These are phyloP conservation scores for Cryphonectria nitschkei DNA, from an alignment of 2,329 filamentous ascomycete species.

Conservation along the genomic window DNA sequence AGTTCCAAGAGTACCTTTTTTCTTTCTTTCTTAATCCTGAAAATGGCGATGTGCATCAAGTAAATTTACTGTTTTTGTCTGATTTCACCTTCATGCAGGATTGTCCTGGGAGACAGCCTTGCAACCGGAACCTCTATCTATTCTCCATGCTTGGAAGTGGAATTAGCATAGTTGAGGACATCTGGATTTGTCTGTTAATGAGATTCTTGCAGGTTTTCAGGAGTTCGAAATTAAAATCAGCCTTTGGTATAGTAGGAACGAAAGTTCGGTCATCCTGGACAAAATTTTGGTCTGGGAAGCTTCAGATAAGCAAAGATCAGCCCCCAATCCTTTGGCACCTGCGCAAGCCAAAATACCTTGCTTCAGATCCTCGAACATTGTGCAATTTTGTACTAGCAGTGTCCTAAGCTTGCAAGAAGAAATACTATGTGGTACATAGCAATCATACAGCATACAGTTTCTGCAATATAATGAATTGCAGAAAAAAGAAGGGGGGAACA, in stretches of 20 bases:
- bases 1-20: background rate
- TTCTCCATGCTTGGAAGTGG: background rate
- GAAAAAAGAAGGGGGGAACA: background rate
- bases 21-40: too few species aligned
- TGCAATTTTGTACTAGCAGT: background rate
- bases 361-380: background rate
- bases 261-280: background rate
- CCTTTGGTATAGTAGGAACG: too few species aligned
- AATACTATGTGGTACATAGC: background rate
- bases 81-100: background rate
- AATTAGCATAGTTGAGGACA: background rate
- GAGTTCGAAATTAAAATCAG: too few species aligned
- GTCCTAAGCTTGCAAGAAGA: background rate
- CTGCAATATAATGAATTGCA: background rate
- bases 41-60: background rate
- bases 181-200: background rate
- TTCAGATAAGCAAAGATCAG: background rate
- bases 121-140: background rate
- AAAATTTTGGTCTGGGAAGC: background rate
- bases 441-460: background rate
- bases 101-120: background rate
- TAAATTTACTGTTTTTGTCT: background rate
- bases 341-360: background rate
- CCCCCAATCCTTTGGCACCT: too few species aligned
- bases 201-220: background rate